A percentile compares a stretch with the other conserved stretches of the same genome.
Conservation (phyloP, 352 stramenopile species). For the Thalassiosira oceanica region DNA sequence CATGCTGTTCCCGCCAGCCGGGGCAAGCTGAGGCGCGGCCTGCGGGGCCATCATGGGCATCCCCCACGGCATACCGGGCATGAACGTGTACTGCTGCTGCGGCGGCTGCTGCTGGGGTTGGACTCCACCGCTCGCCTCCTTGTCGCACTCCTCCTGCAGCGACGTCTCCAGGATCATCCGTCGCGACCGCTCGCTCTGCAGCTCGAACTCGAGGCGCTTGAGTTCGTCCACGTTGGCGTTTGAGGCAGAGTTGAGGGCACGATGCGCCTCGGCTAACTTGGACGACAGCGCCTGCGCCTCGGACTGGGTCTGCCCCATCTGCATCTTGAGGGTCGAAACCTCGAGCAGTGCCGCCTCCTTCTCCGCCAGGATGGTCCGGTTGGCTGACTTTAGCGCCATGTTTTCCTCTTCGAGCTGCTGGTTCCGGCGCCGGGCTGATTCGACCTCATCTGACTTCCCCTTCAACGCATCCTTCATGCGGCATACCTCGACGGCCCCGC, state of each 20-base stretch:
- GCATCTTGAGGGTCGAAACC: slow-evolving; percentile 1
- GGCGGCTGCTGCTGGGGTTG: slow-evolving; percentile 24
- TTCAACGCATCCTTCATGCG: slow-evolving; percentile 9
- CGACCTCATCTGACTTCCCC: slow-evolving; percentile 10
- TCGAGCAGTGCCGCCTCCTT: slow-evolving; percentile 4
- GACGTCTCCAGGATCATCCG: slow-evolving; percentile 38
- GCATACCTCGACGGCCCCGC: slow-evolving; percentile 11
- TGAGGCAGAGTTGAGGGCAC: background rate
- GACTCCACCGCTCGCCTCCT: background rate
- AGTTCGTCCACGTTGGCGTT: slow-evolving; percentile 9
- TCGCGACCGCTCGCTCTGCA: slow-evolving; percentile 34
- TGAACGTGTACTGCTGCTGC: too few species aligned
- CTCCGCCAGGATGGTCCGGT: slow-evolving; percentile 1
- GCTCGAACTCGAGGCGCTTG: slow-evolving; percentile 42
- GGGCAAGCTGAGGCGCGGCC: too few species aligned
- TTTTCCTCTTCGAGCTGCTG: slow-evolving; percentile 15
- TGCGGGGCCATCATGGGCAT: too few species aligned
- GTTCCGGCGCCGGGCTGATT: slow-evolving; percentile 9
- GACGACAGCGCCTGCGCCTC: slow-evolving; percentile 18
- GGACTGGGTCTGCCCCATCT: slow-evolving; percentile 11
- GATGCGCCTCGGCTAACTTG: background rate
- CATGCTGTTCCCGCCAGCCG: too few species aligned
- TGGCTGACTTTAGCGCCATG: background rate
- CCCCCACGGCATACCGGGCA: too few species aligned
- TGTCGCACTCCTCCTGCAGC: slow-evolving; percentile 44